A percentile compares a stretch with the other conserved stretches of the same genome.
Conservation (phyloP, 176 grass and related monocot species). For the Avena sativa region DNA sequence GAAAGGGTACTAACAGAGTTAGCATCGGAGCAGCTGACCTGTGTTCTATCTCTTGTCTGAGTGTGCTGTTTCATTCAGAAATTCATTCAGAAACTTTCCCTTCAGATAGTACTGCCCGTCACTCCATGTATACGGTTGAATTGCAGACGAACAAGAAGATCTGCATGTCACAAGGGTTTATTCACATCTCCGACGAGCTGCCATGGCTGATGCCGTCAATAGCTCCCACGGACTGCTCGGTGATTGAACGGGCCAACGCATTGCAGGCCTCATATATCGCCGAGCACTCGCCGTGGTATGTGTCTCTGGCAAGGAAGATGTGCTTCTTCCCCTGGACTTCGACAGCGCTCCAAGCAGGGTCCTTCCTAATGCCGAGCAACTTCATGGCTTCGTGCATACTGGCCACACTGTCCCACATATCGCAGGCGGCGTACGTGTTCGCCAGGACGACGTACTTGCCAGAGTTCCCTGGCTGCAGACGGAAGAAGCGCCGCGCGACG, state of each 20-base stretch:
- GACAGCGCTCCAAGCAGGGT: conserved; percentile 62
- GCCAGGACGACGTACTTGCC: conserved; percentile 63
- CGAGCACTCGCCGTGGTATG: conserved; percentile 49
- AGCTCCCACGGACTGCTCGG: conserved; percentile 26
- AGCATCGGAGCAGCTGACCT: conserved; percentile 25
- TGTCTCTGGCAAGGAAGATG: conserved; percentile 53
- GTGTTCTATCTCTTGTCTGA: conserved; percentile 10
- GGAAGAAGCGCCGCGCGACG: conserved; percentile 46
- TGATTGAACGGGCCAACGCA: conserved; percentile 36
- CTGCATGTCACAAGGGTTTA: not conserved
- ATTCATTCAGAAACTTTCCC: not conserved
- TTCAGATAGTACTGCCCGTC: conserved; percentile 12
- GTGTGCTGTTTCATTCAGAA: not conserved
- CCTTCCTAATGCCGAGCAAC: conserved; percentile 54
- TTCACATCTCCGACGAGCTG: not conserved
- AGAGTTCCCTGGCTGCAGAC: conserved; percentile 53
- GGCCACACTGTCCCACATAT: conserved; percentile 65
- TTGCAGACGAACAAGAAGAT: not conserved
- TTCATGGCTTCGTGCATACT: conserved; percentile 50
- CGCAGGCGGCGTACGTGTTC: conserved; percentile 58
- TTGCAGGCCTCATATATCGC: conserved; percentile 56
- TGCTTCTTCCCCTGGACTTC: conserved; percentile 52
- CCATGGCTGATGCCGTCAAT: not conserved
- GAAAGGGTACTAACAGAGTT: not conserved
- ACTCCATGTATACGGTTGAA: not conserved